Evolutionary conservation across 2,329 filamentous ascomycete genomes (phyloP), one percentile per base, ranked within the genome.

Genomic region (Fusarium brevicatenulatum): DNA sequence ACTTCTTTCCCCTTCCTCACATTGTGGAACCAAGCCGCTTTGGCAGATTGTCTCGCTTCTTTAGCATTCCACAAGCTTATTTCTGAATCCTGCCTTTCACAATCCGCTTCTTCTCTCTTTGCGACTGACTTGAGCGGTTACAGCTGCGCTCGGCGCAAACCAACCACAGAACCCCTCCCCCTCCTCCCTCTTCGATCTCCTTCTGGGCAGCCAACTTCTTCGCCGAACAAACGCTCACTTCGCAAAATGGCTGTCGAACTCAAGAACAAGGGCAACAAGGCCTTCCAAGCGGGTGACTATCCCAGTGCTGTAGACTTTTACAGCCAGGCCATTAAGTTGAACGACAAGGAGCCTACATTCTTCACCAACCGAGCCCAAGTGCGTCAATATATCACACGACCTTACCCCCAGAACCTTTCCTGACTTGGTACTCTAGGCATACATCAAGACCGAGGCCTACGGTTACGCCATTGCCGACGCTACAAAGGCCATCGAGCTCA

Each of bases 361-460:
- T 98, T 91, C 85, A 95, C 94, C 78, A 99, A 99, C 85, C 89
- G 96, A 81, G 96, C 96, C 25, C 95, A 98, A 89, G 95, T 97
- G 82, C 72, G 88, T 84, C 64, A 23, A 47, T 42, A 44, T 34
- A 28, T 42, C 76, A 71, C 19, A 32, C 11, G 16, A 30, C 21
- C 39, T 32, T 75, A 50, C 23, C 42, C 30, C 52, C 79, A 79
- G 69, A 88, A 80, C 46, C 23, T 16, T 46, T 59, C 34, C 43
- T 56, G 63, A 52, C 50, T 61, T 58, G 34, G 30, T 25, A 15
- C 28, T 43, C 19, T 66, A 97, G 94, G 94, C 94, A 73, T 89
- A 99, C 81, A 95, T 99, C 83, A 98, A 98, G 85, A 91, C 95
- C 43, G 96, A 99, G 83, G 91, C 95, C 25, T 98, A 95, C 81